phyloP scores from a whole-genome alignment of 192 early-diverging fungal species.

The Podochytrium sp. region DNA sequence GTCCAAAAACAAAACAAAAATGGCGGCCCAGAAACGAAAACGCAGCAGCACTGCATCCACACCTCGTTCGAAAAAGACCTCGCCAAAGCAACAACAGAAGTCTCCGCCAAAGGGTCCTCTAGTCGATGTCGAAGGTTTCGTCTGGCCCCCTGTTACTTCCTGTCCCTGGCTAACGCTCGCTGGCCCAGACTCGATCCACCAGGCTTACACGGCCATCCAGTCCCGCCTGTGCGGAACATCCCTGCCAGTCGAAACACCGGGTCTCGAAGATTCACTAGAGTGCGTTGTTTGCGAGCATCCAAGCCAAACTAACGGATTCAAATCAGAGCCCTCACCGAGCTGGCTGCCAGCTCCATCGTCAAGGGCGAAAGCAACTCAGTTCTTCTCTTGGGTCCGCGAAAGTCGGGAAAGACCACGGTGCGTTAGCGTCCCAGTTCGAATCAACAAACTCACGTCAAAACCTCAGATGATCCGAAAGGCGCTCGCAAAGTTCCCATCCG shows the following conservation, averaged over 20 bases:
- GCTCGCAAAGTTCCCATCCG: slow-evolving; percentile 38
- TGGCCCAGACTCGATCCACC: neutral
- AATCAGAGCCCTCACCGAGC: slow-evolving; percentile 52
- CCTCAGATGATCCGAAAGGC: slow-evolving; percentile 46
- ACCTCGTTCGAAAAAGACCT: neutral
- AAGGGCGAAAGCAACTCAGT: slow-evolving; percentile 86
- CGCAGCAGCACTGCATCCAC: no score
- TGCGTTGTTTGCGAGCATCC: neutral
- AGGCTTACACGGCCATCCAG: neutral
- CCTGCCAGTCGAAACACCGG: slow-evolving; percentile 1
- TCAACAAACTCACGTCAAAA: slow-evolving; percentile 9
- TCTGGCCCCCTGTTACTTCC: neutral
- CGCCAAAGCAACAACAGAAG: neutral
- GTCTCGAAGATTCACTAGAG: slow-evolving; percentile 3
- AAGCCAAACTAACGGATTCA: neutral
- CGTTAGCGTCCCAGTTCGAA: slow-evolving; percentile 36
- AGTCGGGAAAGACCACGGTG: slow-evolving; percentile 74
- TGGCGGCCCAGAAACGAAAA: neutral
- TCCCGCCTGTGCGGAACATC: neutral
- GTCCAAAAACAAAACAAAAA: neutral
- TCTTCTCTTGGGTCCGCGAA: slow-evolving; percentile 79
- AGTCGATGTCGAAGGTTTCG: neutral
- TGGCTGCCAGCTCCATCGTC: slow-evolving; percentile 65
- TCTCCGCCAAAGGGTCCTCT: neutral
- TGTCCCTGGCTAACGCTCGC: neutral